These are phyloP conservation scores for Lagenidium giganteum DNA, from an alignment of 352 stramenopile species.

Conservation along the genomic window DNA sequence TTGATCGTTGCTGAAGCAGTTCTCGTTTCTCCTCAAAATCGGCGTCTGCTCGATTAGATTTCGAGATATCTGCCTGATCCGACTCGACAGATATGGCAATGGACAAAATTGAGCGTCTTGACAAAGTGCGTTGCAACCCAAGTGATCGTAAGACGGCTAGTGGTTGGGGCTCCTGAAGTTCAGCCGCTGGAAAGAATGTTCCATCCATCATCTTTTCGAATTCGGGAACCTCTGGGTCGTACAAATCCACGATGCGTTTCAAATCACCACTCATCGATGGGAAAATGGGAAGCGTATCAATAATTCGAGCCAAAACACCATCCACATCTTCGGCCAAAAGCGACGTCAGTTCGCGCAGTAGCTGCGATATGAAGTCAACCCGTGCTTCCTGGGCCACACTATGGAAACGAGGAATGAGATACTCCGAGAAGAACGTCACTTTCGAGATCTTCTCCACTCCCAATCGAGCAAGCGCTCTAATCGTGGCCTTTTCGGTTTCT, in stretches of 20 bases:
- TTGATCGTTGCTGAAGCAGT: slow-evolving; percentile 28
- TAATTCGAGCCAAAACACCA: slow-evolving; percentile 28
- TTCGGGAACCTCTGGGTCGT: slow-evolving; percentile 67
- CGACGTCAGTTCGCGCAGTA: slow-evolving; percentile 33
- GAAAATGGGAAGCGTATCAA: slow-evolving; percentile 56
- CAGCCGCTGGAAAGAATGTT: slow-evolving; percentile 54
- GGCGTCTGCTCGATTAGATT: slow-evolving; percentile 7
- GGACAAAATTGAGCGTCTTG: slow-evolving; percentile 52
- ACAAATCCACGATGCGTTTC: slow-evolving; percentile 56
- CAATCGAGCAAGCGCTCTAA: slow-evolving; percentile 9
- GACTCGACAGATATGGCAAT: slow-evolving; percentile 56
- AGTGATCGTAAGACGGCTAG: slow-evolving; percentile 53
- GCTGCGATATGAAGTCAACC: slow-evolving; percentile 35
- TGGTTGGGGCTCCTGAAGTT: slow-evolving; percentile 49
- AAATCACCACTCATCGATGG: slow-evolving; percentile 45
- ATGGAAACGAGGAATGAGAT: slow-evolving; percentile 47
- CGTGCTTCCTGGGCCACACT: slow-evolving; percentile 18
- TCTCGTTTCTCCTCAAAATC: slow-evolving; percentile 8
- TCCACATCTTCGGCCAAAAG: slow-evolving; percentile 37
- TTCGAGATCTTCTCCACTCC: slow-evolving; percentile 32
- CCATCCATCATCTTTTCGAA: slow-evolving; percentile 67
- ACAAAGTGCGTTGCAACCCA: slow-evolving; percentile 60
- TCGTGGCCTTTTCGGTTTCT: slow-evolving; percentile 24
- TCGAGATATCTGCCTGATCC: slow-evolving; percentile 32
- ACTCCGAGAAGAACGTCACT: slow-evolving; percentile 39